Evolutionary conservation across 192 early-diverging fungal genomes (phyloP), one percentile per base, ranked within the genome.

Genomic region (Mortierella antarctica): DNA sequence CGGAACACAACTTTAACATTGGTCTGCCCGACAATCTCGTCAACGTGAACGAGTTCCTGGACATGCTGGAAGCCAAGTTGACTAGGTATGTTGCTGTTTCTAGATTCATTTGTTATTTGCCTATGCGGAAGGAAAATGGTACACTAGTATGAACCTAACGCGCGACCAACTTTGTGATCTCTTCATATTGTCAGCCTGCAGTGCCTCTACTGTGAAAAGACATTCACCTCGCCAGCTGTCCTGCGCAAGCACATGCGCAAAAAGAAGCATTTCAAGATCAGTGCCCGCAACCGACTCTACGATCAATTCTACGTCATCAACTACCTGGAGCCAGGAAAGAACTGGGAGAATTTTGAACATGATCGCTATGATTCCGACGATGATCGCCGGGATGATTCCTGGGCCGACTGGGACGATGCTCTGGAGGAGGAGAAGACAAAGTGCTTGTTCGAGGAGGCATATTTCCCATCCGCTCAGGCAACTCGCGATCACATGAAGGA

Each of bases 261-360:
- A 84, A 98, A 97, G 91, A 97, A 95, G 86, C 96, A 98, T 83
- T 98, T 98, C 82, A 94, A 95, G 83, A 95, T 98, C 81, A 94
- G 92, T 66, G 89, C 96, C 21, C 91, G 91, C 41, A 98, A 98
- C 85, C 89, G 89, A 54, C 86, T 93, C 48, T 98, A 98, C 53
- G 96, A 98, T 78, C 92, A 93, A 20, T 98, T 96, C 84, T 98
- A 97, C 73, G 91, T 98, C 21, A 91, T 96, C 69, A 98, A 98
- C 70, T 97, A 96, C 67, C 69, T 95, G 44, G 94, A 96, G 78
- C 94, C 95, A 0, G 94, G 94, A 15, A 95, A 93, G 76, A 95
- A 94, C 88, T 96, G 95, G 95, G 95, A 97, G 82, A 89, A 86
- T 8, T 90, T 91, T 68, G 95, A 96, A 75, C 91, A 92, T 45